Conservation (phyloP, 2,329 filamentous ascomycete genomes). For the Sporothrix variecibatus region DNA sequence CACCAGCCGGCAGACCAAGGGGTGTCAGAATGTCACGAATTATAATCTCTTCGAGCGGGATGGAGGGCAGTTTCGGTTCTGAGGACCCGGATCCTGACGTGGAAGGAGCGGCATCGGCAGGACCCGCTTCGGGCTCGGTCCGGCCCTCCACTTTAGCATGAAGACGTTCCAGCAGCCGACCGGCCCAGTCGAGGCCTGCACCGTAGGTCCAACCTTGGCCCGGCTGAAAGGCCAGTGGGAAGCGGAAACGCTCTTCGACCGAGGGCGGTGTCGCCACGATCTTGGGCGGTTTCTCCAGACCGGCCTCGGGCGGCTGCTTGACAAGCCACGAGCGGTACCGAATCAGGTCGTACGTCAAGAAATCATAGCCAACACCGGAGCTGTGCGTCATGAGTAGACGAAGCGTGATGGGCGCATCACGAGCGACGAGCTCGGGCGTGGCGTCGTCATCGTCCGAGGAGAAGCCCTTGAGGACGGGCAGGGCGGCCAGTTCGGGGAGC, state of each 20-base stretch:
- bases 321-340: slow-evolving; percentile 19
- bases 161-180: slow-evolving; percentile 28
- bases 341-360: slow-evolving; percentile 25
- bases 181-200: slow-evolving; percentile 31
- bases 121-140: background rate
- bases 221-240: slow-evolving; percentile 31
- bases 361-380: slow-evolving; percentile 31
- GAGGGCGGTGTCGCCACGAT: background rate
- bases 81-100: background rate
- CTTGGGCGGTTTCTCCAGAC: slow-evolving; percentile 3
- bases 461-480: slow-evolving; percentile 27
- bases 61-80: slow-evolving; percentile 7
- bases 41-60: slow-evolving; percentile 28
- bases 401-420: slow-evolving; percentile 29
- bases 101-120: slow-evolving; percentile 1
- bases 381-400: slow-evolving; percentile 30
- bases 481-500: slow-evolving; percentile 32
- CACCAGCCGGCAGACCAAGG: slow-evolving; percentile 29
- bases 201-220: slow-evolving; percentile 32
- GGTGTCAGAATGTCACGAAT: slow-evolving; percentile 27
- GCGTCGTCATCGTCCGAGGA: background rate
- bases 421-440: slow-evolving; percentile 16
- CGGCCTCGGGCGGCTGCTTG: slow-evolving; percentile 16
- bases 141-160: slow-evolving; percentile 4
- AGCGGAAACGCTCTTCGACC: slow-evolving; percentile 26